Percentiles rank a stretch among this genome's conserved stretches.
phyloP scores from a whole-genome alignment of 257 asterid genomes.

The Linaria vulgaris region DNA sequence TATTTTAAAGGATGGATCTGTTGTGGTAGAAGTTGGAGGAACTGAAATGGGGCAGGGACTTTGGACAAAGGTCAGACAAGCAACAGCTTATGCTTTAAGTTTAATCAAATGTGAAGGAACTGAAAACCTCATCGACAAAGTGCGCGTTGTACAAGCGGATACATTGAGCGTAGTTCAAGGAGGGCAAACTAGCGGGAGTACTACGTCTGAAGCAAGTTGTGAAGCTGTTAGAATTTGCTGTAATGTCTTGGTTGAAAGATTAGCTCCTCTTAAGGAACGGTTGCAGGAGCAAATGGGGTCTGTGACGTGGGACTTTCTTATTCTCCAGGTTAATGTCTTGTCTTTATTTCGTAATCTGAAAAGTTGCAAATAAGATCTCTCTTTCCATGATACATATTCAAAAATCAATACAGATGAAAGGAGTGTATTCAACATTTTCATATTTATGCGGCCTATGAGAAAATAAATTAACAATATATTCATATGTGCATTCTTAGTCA shows the following conservation, averaged over 20 bases:
- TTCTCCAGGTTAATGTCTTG: slow-evolving; percentile 49
- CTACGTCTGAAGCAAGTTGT: slow-evolving; percentile 67
- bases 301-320: slow-evolving; percentile 51
- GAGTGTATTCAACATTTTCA: too few species aligned
- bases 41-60: slow-evolving; percentile 78
- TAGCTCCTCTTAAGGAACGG: slow-evolving; percentile 40
- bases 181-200: slow-evolving; percentile 64
- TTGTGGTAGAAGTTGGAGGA: slow-evolving; percentile 75
- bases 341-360: neutral
- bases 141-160: slow-evolving; percentile 65
- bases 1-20: slow-evolving; percentile 56
- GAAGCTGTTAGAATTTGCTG: slow-evolving; percentile 69
- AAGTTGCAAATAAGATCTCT: neutral
- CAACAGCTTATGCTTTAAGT: slow-evolving; percentile 54
- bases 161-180: slow-evolving; percentile 66
- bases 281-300: slow-evolving; percentile 47
- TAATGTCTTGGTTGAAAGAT: slow-evolving; percentile 53
- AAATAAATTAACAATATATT: neutral
- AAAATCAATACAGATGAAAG: too few species aligned
- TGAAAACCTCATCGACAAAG: slow-evolving; percentile 46
- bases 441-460: too few species aligned
- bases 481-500: neutral
- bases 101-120: slow-evolving; percentile 49
- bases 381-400: too few species aligned
- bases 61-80: slow-evolving; percentile 74